These are phyloP conservation scores for Apiospora hydei DNA, from an alignment of 2,329 filamentous ascomycete species.

Conservation along the genomic window DNA sequence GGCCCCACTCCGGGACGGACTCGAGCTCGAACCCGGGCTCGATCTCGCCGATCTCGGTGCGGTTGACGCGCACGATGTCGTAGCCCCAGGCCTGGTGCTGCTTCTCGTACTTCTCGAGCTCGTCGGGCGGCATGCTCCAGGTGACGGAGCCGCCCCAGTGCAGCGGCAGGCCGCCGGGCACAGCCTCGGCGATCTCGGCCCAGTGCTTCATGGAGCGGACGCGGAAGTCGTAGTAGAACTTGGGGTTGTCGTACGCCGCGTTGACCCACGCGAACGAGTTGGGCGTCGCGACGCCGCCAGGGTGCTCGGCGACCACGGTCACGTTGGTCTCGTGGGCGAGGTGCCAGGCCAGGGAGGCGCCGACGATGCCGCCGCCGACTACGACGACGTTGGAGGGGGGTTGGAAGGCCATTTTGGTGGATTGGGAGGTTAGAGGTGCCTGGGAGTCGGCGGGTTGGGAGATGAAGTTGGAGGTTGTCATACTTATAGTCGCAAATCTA, in stretches of 20 bases:
- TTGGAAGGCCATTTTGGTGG: neutral
- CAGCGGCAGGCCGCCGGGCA: slow-evolving; percentile 36
- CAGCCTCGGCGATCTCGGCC: slow-evolving; percentile 33
- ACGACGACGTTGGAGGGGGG: slow-evolving; percentile 32
- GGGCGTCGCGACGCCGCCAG: slow-evolving; percentile 42
- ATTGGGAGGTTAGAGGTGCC: neutral
- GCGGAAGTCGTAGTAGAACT: slow-evolving; percentile 41
- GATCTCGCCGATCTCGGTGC: slow-evolving; percentile 31
- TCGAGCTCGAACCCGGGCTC: slow-evolving; percentile 34
- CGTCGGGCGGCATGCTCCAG: slow-evolving; percentile 35
- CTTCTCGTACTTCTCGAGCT: slow-evolving; percentile 34
- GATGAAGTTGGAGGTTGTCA: neutral
- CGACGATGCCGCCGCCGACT: slow-evolving; percentile 40
- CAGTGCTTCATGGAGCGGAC: slow-evolving; percentile 39
- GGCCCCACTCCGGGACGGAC: slow-evolving; percentile 35
- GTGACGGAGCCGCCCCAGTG: slow-evolving; percentile 38
- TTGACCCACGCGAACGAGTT: slow-evolving; percentile 45
- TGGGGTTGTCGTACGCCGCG: slow-evolving; percentile 37
- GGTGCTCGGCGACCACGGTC: slow-evolving; percentile 38
- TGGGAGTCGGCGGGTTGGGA: neutral
- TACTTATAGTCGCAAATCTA: neutral
- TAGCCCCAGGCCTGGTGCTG: slow-evolving; percentile 40
- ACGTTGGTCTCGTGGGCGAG: slow-evolving; percentile 36
- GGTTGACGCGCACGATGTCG: slow-evolving; percentile 34
- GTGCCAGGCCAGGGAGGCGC: slow-evolving; percentile 43